phyloP scores from a whole-genome alignment of 2,329 filamentous ascomycete genomes.

The Penicillium sp. region DNA sequence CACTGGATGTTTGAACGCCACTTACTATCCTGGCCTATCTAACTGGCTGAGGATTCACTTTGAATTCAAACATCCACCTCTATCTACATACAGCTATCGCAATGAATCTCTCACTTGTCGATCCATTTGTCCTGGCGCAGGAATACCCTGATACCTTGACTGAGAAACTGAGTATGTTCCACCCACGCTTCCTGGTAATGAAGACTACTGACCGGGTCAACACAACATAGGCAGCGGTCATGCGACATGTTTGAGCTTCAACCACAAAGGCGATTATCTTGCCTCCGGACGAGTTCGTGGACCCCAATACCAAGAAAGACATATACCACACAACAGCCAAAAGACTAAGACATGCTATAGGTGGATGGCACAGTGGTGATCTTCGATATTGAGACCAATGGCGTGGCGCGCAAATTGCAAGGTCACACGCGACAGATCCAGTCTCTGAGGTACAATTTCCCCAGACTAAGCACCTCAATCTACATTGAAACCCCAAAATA shows the following conservation, averaged over 20 bases:
- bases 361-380: slow-evolving; percentile 90
- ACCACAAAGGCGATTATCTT: slow-evolving; percentile 88
- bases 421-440: slow-evolving; percentile 94
- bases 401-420: slow-evolving; percentile 87
- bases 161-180: slow-evolving; percentile 70
- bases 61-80: neutral
- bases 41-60: slow-evolving; percentile 22
- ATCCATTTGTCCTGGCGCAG: slow-evolving; percentile 69
- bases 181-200: neutral
- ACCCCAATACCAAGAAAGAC: neutral
- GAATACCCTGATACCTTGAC: slow-evolving; percentile 91
- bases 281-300: slow-evolving; percentile 76
- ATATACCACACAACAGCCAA: neutral
- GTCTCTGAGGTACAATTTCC: slow-evolving; percentile 62
- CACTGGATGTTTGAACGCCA: slow-evolving; percentile 30
- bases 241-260: slow-evolving; percentile 76
- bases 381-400: slow-evolving; percentile 97
- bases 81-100: slow-evolving; percentile 9
- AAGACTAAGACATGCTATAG: slow-evolving; percentile 36
- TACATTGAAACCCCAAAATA: neutral
- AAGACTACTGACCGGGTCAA: slow-evolving; percentile 15
- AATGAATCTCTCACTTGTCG: slow-evolving; percentile 72
- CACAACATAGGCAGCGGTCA: slow-evolving; percentile 57
- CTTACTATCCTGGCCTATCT: slow-evolving; percentile 24
- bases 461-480: neutral